Percentiles rank a stretch among this genome's conserved stretches.
Evolutionary conservation across 805 yeast genomes (phyloP).

Genomic region (Suhomyces xylopsoci): DNA sequence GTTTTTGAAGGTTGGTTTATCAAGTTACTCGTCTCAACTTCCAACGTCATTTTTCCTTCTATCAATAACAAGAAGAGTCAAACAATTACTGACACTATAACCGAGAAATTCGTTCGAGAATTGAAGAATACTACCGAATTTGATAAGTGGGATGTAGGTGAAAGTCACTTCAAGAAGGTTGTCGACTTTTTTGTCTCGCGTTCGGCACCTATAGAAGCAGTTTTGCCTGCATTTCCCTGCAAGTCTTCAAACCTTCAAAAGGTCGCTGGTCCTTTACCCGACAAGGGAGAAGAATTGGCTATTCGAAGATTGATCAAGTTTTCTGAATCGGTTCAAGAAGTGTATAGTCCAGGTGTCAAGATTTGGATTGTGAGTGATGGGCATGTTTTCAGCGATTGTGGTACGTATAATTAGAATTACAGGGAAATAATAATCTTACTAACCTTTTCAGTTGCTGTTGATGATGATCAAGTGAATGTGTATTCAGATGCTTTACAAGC

Average conservation of each 20-base stretch:
- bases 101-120: slow-evolving; percentile 44
- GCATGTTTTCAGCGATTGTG: slow-evolving; percentile 61
- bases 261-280: slow-evolving; percentile 49
- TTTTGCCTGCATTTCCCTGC: slow-evolving; percentile 64
- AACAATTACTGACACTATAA: slow-evolving; percentile 15
- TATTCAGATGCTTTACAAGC: slow-evolving; percentile 45
- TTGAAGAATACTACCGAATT: slow-evolving; percentile 45
- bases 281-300: slow-evolving; percentile 47
- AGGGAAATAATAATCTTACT: slow-evolving; percentile 5
- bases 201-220: slow-evolving; percentile 49
- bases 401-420: slow-evolving; percentile 2
- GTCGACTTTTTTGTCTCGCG: slow-evolving; percentile 50
- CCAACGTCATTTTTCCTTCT: slow-evolving; percentile 15
- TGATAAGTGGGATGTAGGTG: slow-evolving; percentile 53
- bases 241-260: slow-evolving; percentile 57
- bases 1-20: slow-evolving; percentile 35
- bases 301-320: slow-evolving; percentile 29
- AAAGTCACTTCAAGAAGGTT: slow-evolving; percentile 38
- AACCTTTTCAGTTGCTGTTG: slow-evolving; percentile 45
- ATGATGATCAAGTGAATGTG: slow-evolving; percentile 49
- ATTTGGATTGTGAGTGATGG: slow-evolving; percentile 62
- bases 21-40: slow-evolving; percentile 21
- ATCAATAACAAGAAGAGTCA: slow-evolving; percentile 4
- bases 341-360: slow-evolving; percentile 56
- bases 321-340: slow-evolving; percentile 21